A percentile compares a stretch with the other conserved stretches of the same genome.
These are phyloP conservation scores for Entomortierella beljakovae DNA, from an alignment of 192 early-diverging fungal genomes.

Conservation along the genomic window DNA sequence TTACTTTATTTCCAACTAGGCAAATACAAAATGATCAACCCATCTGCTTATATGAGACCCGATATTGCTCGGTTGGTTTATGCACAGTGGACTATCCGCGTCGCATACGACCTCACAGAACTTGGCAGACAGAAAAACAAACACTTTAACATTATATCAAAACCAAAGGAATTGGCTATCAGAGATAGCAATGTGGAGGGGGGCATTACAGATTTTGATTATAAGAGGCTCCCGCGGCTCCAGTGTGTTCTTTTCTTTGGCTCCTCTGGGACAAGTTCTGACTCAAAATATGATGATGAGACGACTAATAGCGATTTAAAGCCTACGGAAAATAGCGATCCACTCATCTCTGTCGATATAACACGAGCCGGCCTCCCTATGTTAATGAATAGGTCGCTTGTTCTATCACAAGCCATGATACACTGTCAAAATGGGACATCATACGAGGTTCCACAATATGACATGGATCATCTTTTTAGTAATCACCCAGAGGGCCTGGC, in stretches of 20 bases:
- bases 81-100: conserved; percentile 35
- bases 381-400: not conserved
- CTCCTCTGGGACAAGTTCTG: not conserved
- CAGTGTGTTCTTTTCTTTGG: conserved; percentile 29
- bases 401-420: not conserved
- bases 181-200: not conserved
- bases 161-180: not conserved
- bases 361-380: not conserved
- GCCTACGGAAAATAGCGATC: too few relatives aligned
- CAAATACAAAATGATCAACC: conserved; percentile 32
- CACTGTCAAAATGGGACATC: not conserved
- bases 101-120: conserved; percentile 1
- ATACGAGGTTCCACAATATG: conserved; percentile 15
- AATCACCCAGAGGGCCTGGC: conserved; percentile 29
- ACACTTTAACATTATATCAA: not conserved
- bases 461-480: conserved; percentile 22
- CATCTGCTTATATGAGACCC: conserved; percentile 23
- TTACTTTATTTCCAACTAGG: conserved; percentile 5
- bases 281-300: not conserved
- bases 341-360: not conserved
- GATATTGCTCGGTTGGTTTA: conserved; percentile 30
- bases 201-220: not conserved
- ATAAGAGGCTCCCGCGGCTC: not conserved
- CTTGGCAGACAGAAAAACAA: not conserved
- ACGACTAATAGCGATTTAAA: not conserved